These are phyloP conservation scores for Fusarium redolens DNA, from an alignment of 2,329 filamentous ascomycete species.

Conservation along the genomic window DNA sequence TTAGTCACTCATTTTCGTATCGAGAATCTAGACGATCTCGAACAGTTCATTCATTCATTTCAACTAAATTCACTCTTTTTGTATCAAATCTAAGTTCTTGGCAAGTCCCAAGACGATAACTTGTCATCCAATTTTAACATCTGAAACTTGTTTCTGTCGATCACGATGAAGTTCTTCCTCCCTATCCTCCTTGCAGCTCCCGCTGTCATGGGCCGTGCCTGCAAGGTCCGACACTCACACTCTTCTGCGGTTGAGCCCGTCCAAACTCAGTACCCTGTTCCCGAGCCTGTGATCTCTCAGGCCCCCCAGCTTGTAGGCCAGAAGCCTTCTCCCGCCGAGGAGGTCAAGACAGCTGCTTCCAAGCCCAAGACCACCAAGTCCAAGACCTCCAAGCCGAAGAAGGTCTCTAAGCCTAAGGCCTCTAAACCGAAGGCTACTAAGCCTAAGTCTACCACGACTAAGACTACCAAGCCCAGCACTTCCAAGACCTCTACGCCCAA, in stretches of 20 bases:
- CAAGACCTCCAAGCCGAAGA: background rate
- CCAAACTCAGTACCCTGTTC: slow-evolving; percentile 6
- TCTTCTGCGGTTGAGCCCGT: slow-evolving; percentile 4
- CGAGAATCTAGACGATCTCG: slow-evolving; percentile 19
- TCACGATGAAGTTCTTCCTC: slow-evolving; percentile 44
- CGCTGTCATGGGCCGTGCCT: slow-evolving; percentile 44
- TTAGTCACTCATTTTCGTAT: slow-evolving; percentile 32
- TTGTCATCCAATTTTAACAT: background rate
- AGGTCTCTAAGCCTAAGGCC: background rate
- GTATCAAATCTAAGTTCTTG: slow-evolving; percentile 11
- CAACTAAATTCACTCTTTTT: slow-evolving; percentile 18
- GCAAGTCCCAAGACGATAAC: slow-evolving; percentile 31
- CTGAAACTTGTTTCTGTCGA: slow-evolving; percentile 18
- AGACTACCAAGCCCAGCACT: background rate
- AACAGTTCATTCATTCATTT: slow-evolving; percentile 28
- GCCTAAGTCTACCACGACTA: background rate
- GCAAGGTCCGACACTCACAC: slow-evolving; percentile 29
- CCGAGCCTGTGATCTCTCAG: slow-evolving; percentile 6
- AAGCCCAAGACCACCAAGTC: background rate
- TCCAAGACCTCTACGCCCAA: background rate
- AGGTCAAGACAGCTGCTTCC: background rate
- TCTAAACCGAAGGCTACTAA: background rate
- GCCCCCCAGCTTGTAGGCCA: background rate
- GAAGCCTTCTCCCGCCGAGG: slow-evolving; percentile 10
- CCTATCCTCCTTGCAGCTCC: slow-evolving; percentile 41